These are phyloP conservation scores for Cytospora chrysosperma DNA, from an alignment of 2,329 filamentous ascomycete genomes.

Conservation along the genomic window DNA sequence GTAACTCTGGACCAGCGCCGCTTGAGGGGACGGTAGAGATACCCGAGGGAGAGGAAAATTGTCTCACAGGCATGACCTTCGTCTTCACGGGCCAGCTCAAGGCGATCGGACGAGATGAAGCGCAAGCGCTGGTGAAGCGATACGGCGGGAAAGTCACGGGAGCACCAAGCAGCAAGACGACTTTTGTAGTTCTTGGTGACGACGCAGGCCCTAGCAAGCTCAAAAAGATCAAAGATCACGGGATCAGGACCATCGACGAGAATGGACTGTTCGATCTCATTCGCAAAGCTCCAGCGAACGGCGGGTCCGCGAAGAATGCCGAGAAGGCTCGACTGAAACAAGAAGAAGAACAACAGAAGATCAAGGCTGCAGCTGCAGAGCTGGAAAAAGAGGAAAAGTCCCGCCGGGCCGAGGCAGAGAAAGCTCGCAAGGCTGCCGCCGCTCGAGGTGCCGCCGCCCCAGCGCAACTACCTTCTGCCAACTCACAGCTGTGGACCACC, in stretches of 20 bases:
- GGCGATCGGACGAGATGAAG: slow-evolving; percentile 80
- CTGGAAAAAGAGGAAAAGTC: slow-evolving; percentile 80
- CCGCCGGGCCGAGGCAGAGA: slow-evolving; percentile 51
- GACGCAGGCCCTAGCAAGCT: slow-evolving; percentile 95
- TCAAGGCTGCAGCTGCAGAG: slow-evolving; percentile 75
- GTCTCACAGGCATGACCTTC: slow-evolving; percentile 83
- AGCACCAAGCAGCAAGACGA: slow-evolving; percentile 88
- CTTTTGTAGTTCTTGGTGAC: slow-evolving; percentile 83
- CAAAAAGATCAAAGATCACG: slow-evolving; percentile 74
- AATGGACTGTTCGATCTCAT: slow-evolving; percentile 89
- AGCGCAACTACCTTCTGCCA: slow-evolving; percentile 37
- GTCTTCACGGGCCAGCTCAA: slow-evolving; percentile 92
- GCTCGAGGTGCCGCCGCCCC: slow-evolving; percentile 42
- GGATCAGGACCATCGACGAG: slow-evolving; percentile 91
- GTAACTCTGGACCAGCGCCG: slow-evolving; percentile 62
- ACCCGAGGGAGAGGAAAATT: slow-evolving; percentile 83
- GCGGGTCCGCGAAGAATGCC: slow-evolving; percentile 84
- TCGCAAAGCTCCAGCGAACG: slow-evolving; percentile 74
- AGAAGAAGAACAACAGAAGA: slow-evolving; percentile 78
- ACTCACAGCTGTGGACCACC: slow-evolving; percentile 82
- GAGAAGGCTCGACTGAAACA: slow-evolving; percentile 83
- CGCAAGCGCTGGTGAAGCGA: slow-evolving; percentile 80
- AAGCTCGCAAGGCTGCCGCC: slow-evolving; percentile 52
- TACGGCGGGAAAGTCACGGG: slow-evolving; percentile 90
- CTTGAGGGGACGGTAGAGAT: slow-evolving; percentile 66